These are phyloP conservation scores for Hordeum marinum DNA, from an alignment of 176 grass and related monocot genomes.

Conservation along the genomic window DNA sequence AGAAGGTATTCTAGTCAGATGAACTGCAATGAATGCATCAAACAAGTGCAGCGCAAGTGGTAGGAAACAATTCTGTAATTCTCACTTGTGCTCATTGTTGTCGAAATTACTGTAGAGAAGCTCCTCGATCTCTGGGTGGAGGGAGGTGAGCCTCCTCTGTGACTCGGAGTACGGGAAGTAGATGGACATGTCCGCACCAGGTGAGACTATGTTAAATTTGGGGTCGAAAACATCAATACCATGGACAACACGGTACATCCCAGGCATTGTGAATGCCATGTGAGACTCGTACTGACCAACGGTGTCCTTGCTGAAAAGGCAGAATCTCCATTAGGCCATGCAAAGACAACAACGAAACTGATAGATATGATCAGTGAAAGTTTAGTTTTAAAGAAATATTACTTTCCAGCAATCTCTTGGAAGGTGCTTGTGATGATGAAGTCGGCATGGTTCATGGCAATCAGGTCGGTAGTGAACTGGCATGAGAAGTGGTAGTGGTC, in stretches of 20 bases:
- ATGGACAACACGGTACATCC: slow-evolving; percentile 91
- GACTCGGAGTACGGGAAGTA: slow-evolving; percentile 86
- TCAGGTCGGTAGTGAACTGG: slow-evolving; percentile 96
- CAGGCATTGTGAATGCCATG: slow-evolving; percentile 92
- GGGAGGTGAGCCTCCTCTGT: slow-evolving; percentile 81
- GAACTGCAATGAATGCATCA: not conserved
- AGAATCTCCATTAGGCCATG: slow-evolving; percentile 13
- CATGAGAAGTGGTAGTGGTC: slow-evolving; percentile 99
- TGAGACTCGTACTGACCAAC: slow-evolving; percentile 98
- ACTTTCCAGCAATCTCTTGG: slow-evolving; percentile 99
- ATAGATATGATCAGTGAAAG: no score
- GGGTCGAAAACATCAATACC: slow-evolving; percentile 99
- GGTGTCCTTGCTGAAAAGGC: slow-evolving; percentile 86
- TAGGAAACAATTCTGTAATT: not conserved
- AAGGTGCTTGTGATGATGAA: slow-evolving; percentile 99
- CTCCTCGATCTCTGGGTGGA: slow-evolving; percentile 96
- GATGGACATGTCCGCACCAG: slow-evolving; percentile 92
- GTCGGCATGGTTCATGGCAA: slow-evolving; percentile 98
- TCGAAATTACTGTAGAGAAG: slow-evolving; percentile 69
- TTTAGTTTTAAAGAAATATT: no score
- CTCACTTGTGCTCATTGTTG: slow-evolving; percentile 89
- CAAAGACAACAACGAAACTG: no score
- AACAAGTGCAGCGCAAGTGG: not conserved
- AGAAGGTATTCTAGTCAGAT: slow-evolving; percentile 13
- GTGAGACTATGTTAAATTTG: slow-evolving; percentile 98